Conservation (phyloP, 768 basidiomycete species). For the Russula sp. region DNA sequence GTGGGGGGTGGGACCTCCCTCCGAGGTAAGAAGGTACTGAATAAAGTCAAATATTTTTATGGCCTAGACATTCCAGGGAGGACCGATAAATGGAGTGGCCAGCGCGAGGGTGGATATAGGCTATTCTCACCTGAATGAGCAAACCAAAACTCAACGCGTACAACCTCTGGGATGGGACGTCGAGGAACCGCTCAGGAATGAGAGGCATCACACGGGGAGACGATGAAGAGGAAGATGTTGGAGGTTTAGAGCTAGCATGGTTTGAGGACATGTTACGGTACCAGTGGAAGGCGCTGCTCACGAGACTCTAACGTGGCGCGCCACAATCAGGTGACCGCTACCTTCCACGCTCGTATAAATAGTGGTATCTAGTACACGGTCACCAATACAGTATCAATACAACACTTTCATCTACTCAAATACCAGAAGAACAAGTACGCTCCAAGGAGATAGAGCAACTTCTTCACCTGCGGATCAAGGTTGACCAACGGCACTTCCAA, state of each 20-base stretch:
- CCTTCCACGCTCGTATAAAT: no score
- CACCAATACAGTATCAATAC: not conserved
- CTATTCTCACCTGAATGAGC: conserved; percentile 59
- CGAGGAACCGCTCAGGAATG: conserved; percentile 68
- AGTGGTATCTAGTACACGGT: no score
- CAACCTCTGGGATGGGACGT: conserved; percentile 72
- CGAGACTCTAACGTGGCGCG: not conserved
- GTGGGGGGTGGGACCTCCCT: conserved; percentile 33
- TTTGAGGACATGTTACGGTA: conserved; percentile 4
- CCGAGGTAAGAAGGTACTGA: conserved; percentile 44
- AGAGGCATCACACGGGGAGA: conserved; percentile 36
- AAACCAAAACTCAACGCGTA: conserved; percentile 72
- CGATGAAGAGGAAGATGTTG: not conserved
- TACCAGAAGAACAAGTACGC: conserved; percentile 57
- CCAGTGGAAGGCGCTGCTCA: not conserved
- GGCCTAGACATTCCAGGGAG: conserved; percentile 40
- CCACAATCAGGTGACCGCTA: conserved; percentile 14
- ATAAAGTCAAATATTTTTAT: conserved; percentile 71
- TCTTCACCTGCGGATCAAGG: conserved; percentile 62
- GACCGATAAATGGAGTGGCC: not conserved
- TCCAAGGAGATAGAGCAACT: conserved; percentile 55
- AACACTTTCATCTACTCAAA: conserved; percentile 26
- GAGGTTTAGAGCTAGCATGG: conserved; percentile 5
- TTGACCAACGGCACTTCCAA: conserved; percentile 38
- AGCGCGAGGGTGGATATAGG: not conserved